phyloP scores from a whole-genome alignment of 805 yeast species.

The Saturnispora zaruensis region DNA sequence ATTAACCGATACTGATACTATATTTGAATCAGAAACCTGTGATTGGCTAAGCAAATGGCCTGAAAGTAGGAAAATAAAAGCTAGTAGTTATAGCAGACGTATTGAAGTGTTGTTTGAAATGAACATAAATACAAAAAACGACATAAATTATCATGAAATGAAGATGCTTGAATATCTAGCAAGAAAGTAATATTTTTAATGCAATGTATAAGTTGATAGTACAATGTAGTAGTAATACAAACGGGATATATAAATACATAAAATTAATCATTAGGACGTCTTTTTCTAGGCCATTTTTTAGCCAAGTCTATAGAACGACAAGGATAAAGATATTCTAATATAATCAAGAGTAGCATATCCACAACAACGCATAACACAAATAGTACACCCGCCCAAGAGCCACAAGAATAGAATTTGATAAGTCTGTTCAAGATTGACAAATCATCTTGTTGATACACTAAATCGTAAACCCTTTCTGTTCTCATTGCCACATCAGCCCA shows the following conservation, averaged over 20 bases:
- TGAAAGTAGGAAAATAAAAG: neutral
- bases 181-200: neutral
- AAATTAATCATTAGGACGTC: neutral
- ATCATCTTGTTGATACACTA: constrained; percentile 22
- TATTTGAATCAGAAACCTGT: neutral
- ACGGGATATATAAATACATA: neutral
- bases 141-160: neutral
- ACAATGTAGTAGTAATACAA: neutral
- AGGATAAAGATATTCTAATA: constrained; percentile 70
- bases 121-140: neutral
- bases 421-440: constrained; percentile 47
- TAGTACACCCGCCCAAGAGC: constrained; percentile 79
- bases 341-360: constrained; percentile 54
- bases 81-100: neutral
- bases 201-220: neutral
- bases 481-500: constrained; percentile 86
- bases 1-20: neutral
- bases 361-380: constrained; percentile 74
- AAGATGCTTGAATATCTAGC: neutral
- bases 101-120: neutral
- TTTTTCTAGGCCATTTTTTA: constrained; percentile 61
- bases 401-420: constrained; percentile 57
- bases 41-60: neutral
- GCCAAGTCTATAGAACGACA: constrained; percentile 60
- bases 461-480: constrained; percentile 73